Evolutionary conservation across 768 basidiomycete genomes (phyloP).

Genomic region (Lactarius psammicola): DNA sequence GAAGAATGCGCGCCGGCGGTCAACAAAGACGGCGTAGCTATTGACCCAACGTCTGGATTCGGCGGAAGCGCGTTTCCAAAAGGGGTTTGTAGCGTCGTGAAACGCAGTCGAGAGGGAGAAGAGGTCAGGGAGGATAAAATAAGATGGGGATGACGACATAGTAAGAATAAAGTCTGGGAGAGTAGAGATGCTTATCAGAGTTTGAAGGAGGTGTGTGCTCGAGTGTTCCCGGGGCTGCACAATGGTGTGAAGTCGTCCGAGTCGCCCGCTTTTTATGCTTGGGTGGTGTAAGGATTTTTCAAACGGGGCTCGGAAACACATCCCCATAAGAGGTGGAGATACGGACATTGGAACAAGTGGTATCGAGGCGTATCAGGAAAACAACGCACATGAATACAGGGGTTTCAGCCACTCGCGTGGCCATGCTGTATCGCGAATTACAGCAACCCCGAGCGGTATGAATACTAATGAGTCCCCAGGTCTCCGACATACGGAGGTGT

Average conservation of each 20-base stretch:
- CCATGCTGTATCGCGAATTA: neutral
- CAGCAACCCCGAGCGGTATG: neutral
- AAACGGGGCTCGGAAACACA: conserved; percentile 1
- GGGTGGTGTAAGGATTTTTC: neutral
- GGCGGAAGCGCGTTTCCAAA: conserved; percentile 53
- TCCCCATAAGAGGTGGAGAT: conserved; percentile 14
- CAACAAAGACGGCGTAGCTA: conserved; percentile 55
- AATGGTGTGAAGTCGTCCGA: neutral
- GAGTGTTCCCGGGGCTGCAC: neutral
- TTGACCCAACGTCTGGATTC: conserved; percentile 64
- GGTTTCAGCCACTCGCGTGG: conserved; percentile 16
- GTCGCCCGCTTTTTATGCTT: conserved; percentile 19
- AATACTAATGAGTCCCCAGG: neutral
- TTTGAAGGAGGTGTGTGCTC: neutral
- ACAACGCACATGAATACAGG: neutral
- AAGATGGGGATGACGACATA: conserved; percentile 22
- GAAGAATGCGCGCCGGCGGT: conserved; percentile 63
- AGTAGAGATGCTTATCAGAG: neutral
- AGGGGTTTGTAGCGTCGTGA: conserved; percentile 52
- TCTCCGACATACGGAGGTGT: neutral
- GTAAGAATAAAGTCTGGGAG: neutral
- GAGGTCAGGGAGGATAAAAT: conserved; percentile 57
- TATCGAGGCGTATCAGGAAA: neutral
- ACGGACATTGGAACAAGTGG: neutral
- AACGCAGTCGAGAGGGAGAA: conserved; percentile 43